Base-by-base conservation (phyloP, 2,329 filamentous ascomycete genomes). In the Apiospora malaysiana region DNA sequence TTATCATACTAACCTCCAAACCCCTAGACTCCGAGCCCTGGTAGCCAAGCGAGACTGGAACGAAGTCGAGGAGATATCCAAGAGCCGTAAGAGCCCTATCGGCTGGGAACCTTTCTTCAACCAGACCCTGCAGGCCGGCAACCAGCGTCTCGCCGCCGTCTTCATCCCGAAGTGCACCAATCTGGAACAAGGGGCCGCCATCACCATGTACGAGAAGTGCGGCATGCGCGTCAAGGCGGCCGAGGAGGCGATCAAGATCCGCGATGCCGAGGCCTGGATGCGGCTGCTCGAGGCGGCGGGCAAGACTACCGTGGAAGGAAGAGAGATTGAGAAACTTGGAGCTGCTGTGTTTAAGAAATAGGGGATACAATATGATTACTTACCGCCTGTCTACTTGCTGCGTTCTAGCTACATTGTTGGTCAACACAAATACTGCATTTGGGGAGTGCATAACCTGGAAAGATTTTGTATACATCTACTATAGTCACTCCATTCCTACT, bases 31-130 rank as follows among this genome's bases (percentile, higher is more conserved):
- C 40, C 90, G 95, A 76, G 96, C 95, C 0, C 87, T 98, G 68
- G 94, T 99, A 2, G 93, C 93, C 21, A 94, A 94, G 79, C 89
- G 96, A 70, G 93, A 97, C 78, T 99, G 95, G 94, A 91, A 89
- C 68, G 95, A 98, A 80, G 88, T 99, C 71, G 95, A 98, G 80
- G 95, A 98, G 76, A 89, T 94, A 75, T 89, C 90, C 46, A 93
- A 91, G 78, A 88, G 87, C 78, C 89, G 93, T 78, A 97, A 95
- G 81, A 96, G 93, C 71, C 94, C 95, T 0, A 98, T 99, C 79
- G 95, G 95, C 14, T 99, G 96, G 96, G 94, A 97, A 91, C 94
- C 95, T 0, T 99, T 97, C 82, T 98, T 93, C 85, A 97, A 96
- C 78, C 92, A 97, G 77, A 90, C 93, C 40, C 85, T 98, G 0